Percentiles rank a stretch among this genome's conserved stretches.
Evolutionary conservation across 257 asterid genomes (phyloP).

Genomic region (Paulownia fortunei): DNA sequence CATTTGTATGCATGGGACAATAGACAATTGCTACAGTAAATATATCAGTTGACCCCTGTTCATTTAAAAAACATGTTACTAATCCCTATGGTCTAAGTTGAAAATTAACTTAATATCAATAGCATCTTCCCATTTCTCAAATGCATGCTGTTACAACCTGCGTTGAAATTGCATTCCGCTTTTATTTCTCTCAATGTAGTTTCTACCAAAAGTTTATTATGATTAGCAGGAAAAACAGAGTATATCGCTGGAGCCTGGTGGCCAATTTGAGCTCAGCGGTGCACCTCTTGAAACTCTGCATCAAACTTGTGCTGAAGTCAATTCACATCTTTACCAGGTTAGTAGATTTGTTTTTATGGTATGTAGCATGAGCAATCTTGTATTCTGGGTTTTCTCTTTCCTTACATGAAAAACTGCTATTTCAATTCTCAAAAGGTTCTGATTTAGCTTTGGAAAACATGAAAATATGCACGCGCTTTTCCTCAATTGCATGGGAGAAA

Average conservation of each 20-base stretch:
- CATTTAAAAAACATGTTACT: neutral
- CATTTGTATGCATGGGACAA: neutral
- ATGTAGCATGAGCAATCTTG: slow-evolving; percentile 12
- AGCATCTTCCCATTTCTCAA: slow-evolving; percentile 6
- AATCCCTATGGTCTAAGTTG: neutral
- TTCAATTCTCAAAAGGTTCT: neutral
- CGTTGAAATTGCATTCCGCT: slow-evolving; percentile 3
- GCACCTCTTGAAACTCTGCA: slow-evolving; percentile 97
- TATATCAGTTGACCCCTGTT: neutral
- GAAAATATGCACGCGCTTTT: neutral
- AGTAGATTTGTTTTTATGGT: slow-evolving; percentile 35
- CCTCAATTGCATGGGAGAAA: neutral
- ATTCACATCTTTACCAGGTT: slow-evolving; percentile 96
- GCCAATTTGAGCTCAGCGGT: slow-evolving; percentile 98
- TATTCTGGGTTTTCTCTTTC: slow-evolving; percentile 6
- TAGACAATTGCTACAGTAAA: neutral
- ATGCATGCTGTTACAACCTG: neutral
- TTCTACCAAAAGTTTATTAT: slow-evolving; percentile 3
- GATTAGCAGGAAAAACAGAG: slow-evolving; percentile 85
- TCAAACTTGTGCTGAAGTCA: slow-evolving; percentile 98
- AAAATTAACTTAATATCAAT: neutral
- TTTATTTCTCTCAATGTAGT: neutral
- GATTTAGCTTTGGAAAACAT: slow-evolving; percentile 6
- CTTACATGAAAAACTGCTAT: neutral
- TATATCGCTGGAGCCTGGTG: slow-evolving; percentile 97